Percentiles rank a stretch among this genome's conserved stretches.
phyloP scores from a whole-genome alignment of 169 alveolate species.

The Eimeria maxima region DNA sequence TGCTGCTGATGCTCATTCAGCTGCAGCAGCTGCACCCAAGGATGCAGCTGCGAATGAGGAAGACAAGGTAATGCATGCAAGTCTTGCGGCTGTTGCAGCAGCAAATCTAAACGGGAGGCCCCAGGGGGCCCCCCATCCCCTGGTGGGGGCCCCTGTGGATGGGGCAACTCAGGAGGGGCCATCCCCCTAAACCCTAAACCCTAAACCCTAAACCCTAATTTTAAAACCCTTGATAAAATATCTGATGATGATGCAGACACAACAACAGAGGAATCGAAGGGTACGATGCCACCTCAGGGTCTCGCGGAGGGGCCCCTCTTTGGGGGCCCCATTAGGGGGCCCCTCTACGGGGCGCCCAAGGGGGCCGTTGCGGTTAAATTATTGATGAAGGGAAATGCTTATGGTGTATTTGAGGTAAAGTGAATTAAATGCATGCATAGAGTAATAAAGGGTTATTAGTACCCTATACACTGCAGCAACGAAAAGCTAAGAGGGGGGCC shows the following conservation, averaged over 20 bases:
- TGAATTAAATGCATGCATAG: too few species aligned
- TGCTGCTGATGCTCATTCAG: too few species aligned
- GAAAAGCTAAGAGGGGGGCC: not conserved
- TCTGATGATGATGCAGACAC: not conserved
- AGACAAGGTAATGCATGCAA: conserved; percentile 8
- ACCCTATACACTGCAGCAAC: not conserved
- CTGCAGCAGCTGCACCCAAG: too few species aligned
- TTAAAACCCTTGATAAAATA: not conserved
- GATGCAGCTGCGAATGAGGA: not conserved
- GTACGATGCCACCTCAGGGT: not conserved
- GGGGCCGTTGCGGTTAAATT: not conserved
- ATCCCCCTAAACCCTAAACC: conserved; percentile 3
- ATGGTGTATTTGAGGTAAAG: not conserved
- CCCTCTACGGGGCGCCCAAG: not conserved
- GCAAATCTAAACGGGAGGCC: conserved; percentile 23
- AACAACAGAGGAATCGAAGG: not conserved
- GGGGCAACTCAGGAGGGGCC: not conserved
- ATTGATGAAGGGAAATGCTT: too few species aligned
- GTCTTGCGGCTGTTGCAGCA: conserved; percentile 51
- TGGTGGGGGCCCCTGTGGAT: too few species aligned
- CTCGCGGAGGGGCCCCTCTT: not conserved
- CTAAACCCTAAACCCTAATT: conserved; percentile 18
- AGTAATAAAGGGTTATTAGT: too few species aligned
- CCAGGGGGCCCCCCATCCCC: conserved; percentile 30
- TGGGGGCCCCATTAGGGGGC: too few species aligned